phyloP scores from a whole-genome alignment of 2,329 filamentous ascomycete species.

The Clarireedia paspali region DNA sequence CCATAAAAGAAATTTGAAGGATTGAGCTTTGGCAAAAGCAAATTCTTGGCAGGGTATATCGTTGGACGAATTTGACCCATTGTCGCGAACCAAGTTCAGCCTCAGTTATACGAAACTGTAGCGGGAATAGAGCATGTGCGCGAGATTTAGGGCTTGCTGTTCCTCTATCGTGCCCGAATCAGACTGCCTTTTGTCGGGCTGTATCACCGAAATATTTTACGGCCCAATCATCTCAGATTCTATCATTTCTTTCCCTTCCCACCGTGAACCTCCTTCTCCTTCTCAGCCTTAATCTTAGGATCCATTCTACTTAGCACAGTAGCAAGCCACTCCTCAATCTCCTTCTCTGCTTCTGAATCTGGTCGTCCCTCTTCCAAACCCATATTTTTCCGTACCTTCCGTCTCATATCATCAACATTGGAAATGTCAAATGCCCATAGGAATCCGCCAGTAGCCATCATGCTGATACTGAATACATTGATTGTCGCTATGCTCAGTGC shows the following conservation, averaged over 20 bases:
- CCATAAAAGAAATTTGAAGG: conserved; percentile 3
- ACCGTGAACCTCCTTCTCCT: background rate
- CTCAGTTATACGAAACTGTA: background rate
- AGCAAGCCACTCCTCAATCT: conserved; percentile 55
- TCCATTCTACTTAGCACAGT: conserved; percentile 52
- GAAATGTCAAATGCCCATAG: conserved; percentile 74
- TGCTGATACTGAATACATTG: conserved; percentile 68
- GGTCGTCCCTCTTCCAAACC: conserved; percentile 29
- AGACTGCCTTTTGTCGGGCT: background rate
- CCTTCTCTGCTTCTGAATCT: conserved; percentile 47
- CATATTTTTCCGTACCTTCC: conserved; percentile 38
- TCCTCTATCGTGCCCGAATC: background rate
- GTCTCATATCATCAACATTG: conserved; percentile 55
- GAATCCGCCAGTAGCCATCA: conserved; percentile 66
- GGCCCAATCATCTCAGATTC: background rate
- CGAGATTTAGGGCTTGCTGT: background rate
- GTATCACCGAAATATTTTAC: background rate
- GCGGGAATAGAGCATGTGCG: no score
- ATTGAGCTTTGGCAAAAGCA: conserved; percentile 1
- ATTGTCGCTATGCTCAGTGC: conserved; percentile 81
- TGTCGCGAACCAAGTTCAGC: background rate
- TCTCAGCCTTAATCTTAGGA: conserved; percentile 27
- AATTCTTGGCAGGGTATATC: background rate
- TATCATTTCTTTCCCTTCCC: conserved; percentile 9
- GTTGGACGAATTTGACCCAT: background rate